Evolutionary conservation across 208 protist genomes (phyloP), one percentile per base, ranked within the genome.

Genomic region (Leishmania tarentolae): DNA sequence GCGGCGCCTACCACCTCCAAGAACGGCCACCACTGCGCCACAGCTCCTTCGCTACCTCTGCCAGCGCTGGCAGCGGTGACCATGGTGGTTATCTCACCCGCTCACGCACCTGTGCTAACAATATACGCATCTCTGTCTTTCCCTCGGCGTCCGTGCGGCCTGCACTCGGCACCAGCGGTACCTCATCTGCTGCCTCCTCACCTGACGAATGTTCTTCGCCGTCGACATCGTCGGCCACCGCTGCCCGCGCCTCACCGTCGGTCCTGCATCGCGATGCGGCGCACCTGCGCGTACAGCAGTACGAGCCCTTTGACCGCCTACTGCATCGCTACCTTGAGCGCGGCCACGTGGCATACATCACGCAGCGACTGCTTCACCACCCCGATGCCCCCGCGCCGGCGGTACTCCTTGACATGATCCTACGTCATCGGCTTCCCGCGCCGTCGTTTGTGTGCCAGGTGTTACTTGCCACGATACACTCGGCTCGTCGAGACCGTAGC

Each of bases 251-350:
- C 44, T 65, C 77, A 28, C 78, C 83, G 47, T 24, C 74, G 35
- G 71, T 82, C 42, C 44, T 68, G 5, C 44, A n/a, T 21, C 86
- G 44, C 31, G 56, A 74, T 63, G 72, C 81, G 57, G 71, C 75
- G 40, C 81, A 82, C 83, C 65, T 42, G 15, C 83, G 89, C 15
- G 57, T 77, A 15, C 79, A 78, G 59, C 81, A 79, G 46, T 95
- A 91, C 87, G 90, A 96, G 77, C 85, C 93, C 6, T 95, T 90
- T 65, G 63, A 78, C 11, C 80, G 79, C 21, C 75, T 97, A 0
- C 72, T 97, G 35, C 74, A 90, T n/a, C 87, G 81, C 31, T 94
- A 92, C 80, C 52, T 97, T 40, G 87, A 92, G 77, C 89, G 90
- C 42, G 87, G 91, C 19, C 84, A 85, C 46, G 86, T 86, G 15